These are phyloP conservation scores for Firmiana major DNA, from an alignment of 345 rosid species.

Conservation along the genomic window DNA sequence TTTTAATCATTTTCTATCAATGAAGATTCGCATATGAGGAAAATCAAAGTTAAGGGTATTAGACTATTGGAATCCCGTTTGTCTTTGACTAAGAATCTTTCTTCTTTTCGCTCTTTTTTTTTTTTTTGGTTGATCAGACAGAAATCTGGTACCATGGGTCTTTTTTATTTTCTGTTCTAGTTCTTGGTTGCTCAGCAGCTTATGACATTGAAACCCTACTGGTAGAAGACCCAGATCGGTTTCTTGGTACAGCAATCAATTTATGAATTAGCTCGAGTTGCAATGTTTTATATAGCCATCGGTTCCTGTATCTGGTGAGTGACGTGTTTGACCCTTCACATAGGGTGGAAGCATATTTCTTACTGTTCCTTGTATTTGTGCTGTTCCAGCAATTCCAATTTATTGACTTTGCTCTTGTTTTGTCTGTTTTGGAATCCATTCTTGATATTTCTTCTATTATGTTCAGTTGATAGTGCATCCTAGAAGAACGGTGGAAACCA, in stretches of 20 bases:
- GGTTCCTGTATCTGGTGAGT: conserved; percentile 13
- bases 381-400: neutral
- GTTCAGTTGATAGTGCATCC: neutral
- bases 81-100: neutral
- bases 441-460: neutral
- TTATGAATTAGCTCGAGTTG: conserved; percentile 11
- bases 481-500: neutral
- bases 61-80: neutral
- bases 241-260: neutral
- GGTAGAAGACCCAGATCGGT: conserved; percentile 15
- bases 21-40: neutral
- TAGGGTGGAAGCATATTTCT: neutral
- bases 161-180: neutral
- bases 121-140: conserved; percentile 4
- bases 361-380: neutral
- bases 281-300: neutral
- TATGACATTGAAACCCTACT: conserved; percentile 5
- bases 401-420: neutral
- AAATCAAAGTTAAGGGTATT: neutral
- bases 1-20: neutral
- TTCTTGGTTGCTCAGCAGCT: neutral
- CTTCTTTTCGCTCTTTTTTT: neutral
- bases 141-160: conserved; percentile 11
- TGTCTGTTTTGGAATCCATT: neutral
- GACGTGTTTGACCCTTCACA: conserved; percentile 10